These are phyloP conservation scores for Heritiera fomes DNA, from an alignment of 345 rosid genomes.

Conservation along the genomic window DNA sequence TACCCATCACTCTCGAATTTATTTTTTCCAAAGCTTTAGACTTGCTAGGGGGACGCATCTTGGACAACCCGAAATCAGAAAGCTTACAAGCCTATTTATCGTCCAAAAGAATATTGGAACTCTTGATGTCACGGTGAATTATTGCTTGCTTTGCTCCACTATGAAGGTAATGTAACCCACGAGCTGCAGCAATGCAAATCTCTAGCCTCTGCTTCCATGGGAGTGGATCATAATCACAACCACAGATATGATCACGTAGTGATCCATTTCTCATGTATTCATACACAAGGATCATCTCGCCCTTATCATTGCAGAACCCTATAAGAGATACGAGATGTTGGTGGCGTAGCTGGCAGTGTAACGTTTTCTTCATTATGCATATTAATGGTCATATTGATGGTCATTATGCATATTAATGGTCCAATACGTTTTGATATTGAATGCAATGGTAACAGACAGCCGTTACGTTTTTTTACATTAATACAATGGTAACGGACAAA, in stretches of 20 bases:
- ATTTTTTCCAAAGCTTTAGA: slow-evolving; percentile 27
- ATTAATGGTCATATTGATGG: no score
- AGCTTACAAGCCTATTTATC: slow-evolving; percentile 38
- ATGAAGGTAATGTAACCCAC: slow-evolving; percentile 44
- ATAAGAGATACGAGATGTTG: neutral
- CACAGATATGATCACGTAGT: slow-evolving; percentile 29
- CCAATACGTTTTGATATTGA: no score
- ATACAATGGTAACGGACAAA: no score
- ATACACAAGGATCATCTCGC: neutral
- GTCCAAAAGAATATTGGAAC: slow-evolving; percentile 36
- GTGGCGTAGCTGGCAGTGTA: slow-evolving; percentile 15
- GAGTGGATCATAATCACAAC: slow-evolving; percentile 32
- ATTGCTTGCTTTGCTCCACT: slow-evolving; percentile 35
- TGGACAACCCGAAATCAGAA: slow-evolving; percentile 42
- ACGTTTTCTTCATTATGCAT: no score
- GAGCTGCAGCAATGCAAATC: slow-evolving; percentile 39
- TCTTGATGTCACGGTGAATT: slow-evolving; percentile 41
- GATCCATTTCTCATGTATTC: slow-evolving; percentile 24
- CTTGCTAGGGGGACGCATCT: slow-evolving; percentile 32
- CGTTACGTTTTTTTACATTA: no score
- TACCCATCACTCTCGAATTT: slow-evolving; percentile 29
- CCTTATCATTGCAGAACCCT: neutral
- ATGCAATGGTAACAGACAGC: no score
- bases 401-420: no score
- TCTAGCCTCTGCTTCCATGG: slow-evolving; percentile 43